Percentiles rank a stretch among this genome's conserved stretches.
Evolutionary conservation across 139 green algal genomes (phyloP).

Genomic region (Pleodorina starrii): DNA sequence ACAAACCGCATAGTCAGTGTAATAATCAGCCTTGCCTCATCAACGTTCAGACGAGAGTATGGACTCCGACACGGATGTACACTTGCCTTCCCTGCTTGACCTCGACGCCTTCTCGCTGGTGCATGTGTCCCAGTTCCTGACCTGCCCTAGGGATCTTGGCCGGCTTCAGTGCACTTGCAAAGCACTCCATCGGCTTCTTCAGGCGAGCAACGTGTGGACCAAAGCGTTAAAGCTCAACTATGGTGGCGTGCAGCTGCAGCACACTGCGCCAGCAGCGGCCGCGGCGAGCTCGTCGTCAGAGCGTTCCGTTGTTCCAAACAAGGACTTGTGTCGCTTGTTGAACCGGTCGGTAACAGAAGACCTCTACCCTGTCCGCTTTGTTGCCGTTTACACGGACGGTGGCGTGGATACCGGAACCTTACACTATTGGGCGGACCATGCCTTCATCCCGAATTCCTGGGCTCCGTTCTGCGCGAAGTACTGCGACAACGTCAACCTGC

Average conservation of each 20-base stretch:
- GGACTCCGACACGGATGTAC: neutral
- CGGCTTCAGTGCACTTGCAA: neutral
- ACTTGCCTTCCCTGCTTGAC: neutral
- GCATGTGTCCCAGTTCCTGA: neutral
- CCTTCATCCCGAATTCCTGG: constrained; percentile 25
- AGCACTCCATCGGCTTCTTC: neutral
- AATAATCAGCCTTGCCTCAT: no score
- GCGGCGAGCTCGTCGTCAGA: neutral
- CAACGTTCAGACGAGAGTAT: no score
- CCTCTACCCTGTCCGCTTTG: constrained; percentile 11
- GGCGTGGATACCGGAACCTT: neutral
- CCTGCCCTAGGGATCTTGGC: neutral
- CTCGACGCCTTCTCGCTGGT: neutral
- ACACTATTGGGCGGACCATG: constrained; percentile 40
- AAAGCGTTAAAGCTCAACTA: neutral
- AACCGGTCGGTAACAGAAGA: neutral
- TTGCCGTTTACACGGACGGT: constrained; percentile 16
- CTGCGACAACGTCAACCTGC: neutral
- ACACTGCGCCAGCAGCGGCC: neutral
- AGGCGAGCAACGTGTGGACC: neutral
- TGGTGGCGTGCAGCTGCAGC: constrained; percentile 3
- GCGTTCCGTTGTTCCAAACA: neutral
- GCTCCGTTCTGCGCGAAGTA: constrained; percentile 15
- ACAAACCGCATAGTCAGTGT: no score
- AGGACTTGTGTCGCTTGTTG: neutral